Conservation (phyloP, 2,329 filamentous ascomycete genomes). For the Fusarium sororula region DNA sequence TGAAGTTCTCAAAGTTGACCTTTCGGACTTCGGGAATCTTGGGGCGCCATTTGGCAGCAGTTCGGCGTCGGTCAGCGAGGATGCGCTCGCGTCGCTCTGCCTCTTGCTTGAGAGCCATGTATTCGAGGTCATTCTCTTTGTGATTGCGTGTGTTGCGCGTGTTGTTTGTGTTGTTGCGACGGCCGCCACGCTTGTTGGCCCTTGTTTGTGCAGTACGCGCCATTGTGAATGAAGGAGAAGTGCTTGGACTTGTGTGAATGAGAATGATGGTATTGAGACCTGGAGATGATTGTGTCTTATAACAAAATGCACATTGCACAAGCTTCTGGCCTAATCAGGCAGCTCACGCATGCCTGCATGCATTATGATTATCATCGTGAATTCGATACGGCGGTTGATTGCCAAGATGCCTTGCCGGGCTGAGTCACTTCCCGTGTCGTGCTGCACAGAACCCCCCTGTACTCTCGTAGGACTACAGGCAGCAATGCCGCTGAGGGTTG, state of each 20-base stretch:
- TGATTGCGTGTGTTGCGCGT: conserved; percentile 11
- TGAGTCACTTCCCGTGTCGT: conserved; percentile 19
- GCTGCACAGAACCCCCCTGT: neutral
- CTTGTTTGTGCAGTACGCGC: conserved; percentile 20
- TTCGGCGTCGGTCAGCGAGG: conserved; percentile 48
- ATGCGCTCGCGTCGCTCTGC: conserved; percentile 50
- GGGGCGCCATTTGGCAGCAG: conserved; percentile 50
- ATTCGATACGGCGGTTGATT: neutral
- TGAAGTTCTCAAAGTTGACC: conserved; percentile 56
- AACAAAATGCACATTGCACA: neutral
- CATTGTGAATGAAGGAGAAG: conserved; percentile 11
- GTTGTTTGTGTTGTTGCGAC: neutral
- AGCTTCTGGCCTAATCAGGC: neutral
- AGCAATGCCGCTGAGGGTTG: conserved; percentile 6
- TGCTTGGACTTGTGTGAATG: neutral
- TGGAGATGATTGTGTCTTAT: neutral
- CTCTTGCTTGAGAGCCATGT: conserved; percentile 47
- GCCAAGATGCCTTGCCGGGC: neutral
- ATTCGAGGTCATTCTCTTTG: conserved; percentile 43
- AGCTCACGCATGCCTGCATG: neutral
- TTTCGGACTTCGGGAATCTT: conserved; percentile 54
- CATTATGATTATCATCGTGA: neutral
- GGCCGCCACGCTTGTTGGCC: conserved; percentile 12
- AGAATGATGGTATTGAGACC: neutral
- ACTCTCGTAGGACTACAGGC: neutral